Conservation (phyloP, 164 flowering plant genomes). For the Platanus orientalis region DNA sequence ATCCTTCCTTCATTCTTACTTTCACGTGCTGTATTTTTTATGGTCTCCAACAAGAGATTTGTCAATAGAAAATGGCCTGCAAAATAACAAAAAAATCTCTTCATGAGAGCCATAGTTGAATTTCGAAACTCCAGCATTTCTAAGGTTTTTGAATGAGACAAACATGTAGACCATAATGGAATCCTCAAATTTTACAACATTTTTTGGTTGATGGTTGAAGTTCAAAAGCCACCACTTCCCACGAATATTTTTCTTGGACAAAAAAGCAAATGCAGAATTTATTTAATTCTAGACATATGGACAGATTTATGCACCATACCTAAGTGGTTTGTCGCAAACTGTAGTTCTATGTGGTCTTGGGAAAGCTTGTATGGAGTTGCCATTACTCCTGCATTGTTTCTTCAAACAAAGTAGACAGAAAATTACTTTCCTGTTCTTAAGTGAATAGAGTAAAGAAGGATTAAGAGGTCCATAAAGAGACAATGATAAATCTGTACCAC, state of each 20-base stretch:
- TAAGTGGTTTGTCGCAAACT: constrained; percentile 74
- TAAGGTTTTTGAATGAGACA: background rate
- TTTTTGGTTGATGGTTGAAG: background rate
- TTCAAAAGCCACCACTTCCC: too few species aligned
- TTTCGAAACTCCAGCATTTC: background rate
- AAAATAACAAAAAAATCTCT: constrained; percentile 12
- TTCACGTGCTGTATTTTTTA: constrained; percentile 56
- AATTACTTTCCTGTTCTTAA: background rate
- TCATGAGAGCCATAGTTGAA: too few species aligned
- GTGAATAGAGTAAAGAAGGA: background rate
- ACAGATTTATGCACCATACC: constrained; percentile 27
- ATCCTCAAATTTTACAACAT: background rate
- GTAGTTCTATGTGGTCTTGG: constrained; percentile 59
- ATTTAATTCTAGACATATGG: background rate
- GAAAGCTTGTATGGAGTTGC: constrained; percentile 56
- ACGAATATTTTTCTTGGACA: too few species aligned
- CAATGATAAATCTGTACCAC: background rate
- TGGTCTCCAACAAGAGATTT: constrained; percentile 60
- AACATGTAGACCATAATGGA: background rate
- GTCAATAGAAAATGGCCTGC: constrained; percentile 87
- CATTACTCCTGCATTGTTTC: constrained; percentile 83
- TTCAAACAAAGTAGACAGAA: constrained; percentile 21
- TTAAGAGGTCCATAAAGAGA: background rate
- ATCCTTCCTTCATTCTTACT: constrained; percentile 67
- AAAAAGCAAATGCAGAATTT: too few species aligned